These are phyloP conservation scores for Leccinum ponderosum DNA, from an alignment of 1,284 basidiomycete genomes.

Conservation along the genomic window DNA sequence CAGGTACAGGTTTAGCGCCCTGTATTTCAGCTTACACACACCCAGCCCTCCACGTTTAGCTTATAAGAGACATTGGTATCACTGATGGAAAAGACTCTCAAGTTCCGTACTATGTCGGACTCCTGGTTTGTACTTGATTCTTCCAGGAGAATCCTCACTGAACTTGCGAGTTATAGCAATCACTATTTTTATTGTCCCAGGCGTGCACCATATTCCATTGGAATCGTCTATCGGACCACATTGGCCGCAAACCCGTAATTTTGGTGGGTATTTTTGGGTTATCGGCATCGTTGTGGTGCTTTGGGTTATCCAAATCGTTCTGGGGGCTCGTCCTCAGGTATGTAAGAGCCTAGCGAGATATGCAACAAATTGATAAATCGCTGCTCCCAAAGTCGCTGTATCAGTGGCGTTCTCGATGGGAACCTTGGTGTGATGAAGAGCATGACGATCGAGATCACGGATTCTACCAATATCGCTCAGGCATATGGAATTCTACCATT, in stretches of 20 bases:
- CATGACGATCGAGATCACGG: conserved; percentile 37
- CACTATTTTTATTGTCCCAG: conserved; percentile 53
- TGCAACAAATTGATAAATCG: background rate
- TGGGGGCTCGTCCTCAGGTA: conserved; percentile 51
- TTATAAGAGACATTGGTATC: conserved; percentile 49
- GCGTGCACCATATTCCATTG: conserved; percentile 62
- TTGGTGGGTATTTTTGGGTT: conserved; percentile 59
- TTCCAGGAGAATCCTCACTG: conserved; percentile 1
- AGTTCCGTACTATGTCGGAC: conserved; percentile 56
- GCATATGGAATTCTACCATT: conserved; percentile 47
- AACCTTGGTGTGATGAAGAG: conserved; percentile 50
- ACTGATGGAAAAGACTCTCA: conserved; percentile 47
- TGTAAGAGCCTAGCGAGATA: conserved; percentile 26
- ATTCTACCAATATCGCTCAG: conserved; percentile 36
- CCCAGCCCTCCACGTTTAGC: conserved; percentile 28
- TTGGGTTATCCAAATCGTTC: conserved; percentile 65
- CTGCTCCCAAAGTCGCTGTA: conserved; percentile 30
- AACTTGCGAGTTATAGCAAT: conserved; percentile 38
- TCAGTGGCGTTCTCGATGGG: conserved; percentile 42
- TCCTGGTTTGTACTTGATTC: conserved; percentile 43
- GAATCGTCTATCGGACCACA: conserved; percentile 63
- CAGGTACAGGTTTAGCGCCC: conserved; percentile 41
- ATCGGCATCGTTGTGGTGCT: conserved; percentile 57
- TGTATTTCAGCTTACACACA: background rate
- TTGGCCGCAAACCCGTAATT: conserved; percentile 69